phyloP scores from a whole-genome alignment of 371 early-diverging fungal species.

The Fennellomyces sp. region DNA sequence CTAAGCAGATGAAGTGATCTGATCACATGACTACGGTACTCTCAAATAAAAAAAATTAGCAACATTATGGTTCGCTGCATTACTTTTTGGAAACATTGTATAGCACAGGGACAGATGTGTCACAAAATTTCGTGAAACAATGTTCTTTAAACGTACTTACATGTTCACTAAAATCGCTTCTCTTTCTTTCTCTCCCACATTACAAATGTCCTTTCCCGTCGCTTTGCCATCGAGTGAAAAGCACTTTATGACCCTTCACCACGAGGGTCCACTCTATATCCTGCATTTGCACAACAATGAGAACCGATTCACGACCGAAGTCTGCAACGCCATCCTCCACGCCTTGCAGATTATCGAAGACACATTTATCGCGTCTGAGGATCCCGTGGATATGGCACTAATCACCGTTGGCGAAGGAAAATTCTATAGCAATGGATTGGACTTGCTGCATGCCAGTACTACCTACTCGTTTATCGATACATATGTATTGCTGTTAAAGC shows the following conservation, averaged over 20 bases:
- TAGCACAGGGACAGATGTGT: too few species aligned
- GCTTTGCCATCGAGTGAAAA: constrained; percentile 40
- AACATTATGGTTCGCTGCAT: too few species aligned
- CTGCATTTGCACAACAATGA: constrained; percentile 64
- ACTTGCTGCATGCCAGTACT: constrained; percentile 50
- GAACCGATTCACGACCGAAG: constrained; percentile 70
- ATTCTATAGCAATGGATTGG: constrained; percentile 80
- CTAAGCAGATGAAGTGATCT: too few species aligned
- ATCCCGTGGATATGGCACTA: constrained; percentile 54
- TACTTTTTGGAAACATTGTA: too few species aligned
- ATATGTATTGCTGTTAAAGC: constrained; percentile 50
- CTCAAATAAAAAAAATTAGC: too few species aligned
- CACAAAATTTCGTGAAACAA: too few species aligned
- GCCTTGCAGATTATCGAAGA: constrained; percentile 68
- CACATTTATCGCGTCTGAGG: constrained; percentile 36
- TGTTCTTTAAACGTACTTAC: too few species aligned
- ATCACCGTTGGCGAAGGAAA: constrained; percentile 70
- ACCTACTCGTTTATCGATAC: constrained; percentile 51
- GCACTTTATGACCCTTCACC: constrained; percentile 47
- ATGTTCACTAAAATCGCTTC: too few species aligned
- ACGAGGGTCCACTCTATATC: constrained; percentile 62
- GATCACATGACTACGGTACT: too few species aligned
- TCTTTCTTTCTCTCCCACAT: too few species aligned
- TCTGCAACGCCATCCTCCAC: constrained; percentile 56
- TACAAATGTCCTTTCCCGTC: constrained; percentile 29